Evolutionary conservation across 1,139 yeast species (phyloP), one percentile per base, ranked within the genome.

Genomic region (Debaryomyces robertsiae): DNA sequence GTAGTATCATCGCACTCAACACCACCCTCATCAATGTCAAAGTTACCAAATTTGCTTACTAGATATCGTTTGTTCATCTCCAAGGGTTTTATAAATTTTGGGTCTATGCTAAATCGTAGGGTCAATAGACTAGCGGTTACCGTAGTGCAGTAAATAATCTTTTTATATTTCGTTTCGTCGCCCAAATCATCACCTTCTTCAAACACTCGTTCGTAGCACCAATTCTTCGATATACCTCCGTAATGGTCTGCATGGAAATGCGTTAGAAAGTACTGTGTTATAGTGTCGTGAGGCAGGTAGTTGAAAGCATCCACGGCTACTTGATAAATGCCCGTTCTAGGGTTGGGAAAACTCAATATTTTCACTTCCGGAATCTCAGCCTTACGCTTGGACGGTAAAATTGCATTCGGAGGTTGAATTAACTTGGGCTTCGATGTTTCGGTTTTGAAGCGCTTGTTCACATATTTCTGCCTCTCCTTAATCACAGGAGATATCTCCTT

Each of bases 231-330:
- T 15, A 93, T 64, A 0, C 98, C 98, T 3, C 89, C 90, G 56
- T 93, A 93, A 58, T 93, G 98, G 58, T 93, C 98, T 0, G 95
- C 71, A 60, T 93, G 98, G 63, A 87, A 91, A 65, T 93, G 98
- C 0, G 91, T 77, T 28, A 85, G 62, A 44, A 84, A 77, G 59
- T 84, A 84, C 36, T 73, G 69, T 9, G 58, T 48, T 7, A 83
- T 75, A 3, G 57, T 55, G 0, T 65, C 67, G 47, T 80, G 69
- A 0, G 75, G 69, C 4, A 73, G 69, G 55, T 65, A 83, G 46
- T 76, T 75, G 57, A 84, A 84, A 1, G 90, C 91, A 60, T 84
- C 94, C 27, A 84, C 88, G 0, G 83, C 76, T 1, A 84, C 53
- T 30, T 63, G 52, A 58, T 68, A 56, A 22, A 41, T 39, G 7